phyloP scores from a whole-genome alignment of 2,329 filamentous ascomycete species.

The Pestalotiopsis sp. region DNA sequence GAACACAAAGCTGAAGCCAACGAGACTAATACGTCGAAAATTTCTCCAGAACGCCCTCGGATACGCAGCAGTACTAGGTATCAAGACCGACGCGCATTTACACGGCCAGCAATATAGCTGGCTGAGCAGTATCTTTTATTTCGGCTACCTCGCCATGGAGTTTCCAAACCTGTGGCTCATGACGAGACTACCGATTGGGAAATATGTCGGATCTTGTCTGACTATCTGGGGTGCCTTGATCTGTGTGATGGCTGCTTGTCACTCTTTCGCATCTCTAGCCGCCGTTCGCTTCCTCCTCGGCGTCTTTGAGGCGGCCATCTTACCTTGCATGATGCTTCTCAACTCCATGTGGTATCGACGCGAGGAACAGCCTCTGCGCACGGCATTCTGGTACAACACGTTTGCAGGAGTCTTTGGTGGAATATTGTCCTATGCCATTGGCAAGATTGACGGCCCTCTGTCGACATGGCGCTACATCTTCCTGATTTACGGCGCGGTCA shows the following conservation, averaged over 20 bases:
- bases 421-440: constrained; percentile 30
- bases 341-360: constrained; percentile 27
- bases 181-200: constrained; percentile 33
- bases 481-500: constrained; percentile 32
- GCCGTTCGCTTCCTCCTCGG: constrained; percentile 22
- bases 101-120: constrained; percentile 25
- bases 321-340: constrained; percentile 23
- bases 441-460: constrained; percentile 28
- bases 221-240: constrained; percentile 41
- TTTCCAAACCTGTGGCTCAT: constrained; percentile 40
- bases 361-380: neutral
- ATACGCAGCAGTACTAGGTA: constrained; percentile 27
- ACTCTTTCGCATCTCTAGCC: constrained; percentile 21
- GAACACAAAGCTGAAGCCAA: neutral
- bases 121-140: constrained; percentile 28
- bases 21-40: neutral
- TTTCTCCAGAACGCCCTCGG: constrained; percentile 13
- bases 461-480: constrained; percentile 33
- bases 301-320: constrained; percentile 23
- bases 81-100: constrained; percentile 24
- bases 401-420: constrained; percentile 22
- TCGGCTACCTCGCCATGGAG: constrained; percentile 42
- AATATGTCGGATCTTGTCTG: constrained; percentile 36
- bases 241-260: constrained; percentile 23
- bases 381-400: neutral